A percentile compares a stretch with the other conserved stretches of the same genome.
These are phyloP conservation scores for Ramicandelaber brevisporus DNA, from an alignment of 192 early-diverging fungal species.

Conservation along the genomic window DNA sequence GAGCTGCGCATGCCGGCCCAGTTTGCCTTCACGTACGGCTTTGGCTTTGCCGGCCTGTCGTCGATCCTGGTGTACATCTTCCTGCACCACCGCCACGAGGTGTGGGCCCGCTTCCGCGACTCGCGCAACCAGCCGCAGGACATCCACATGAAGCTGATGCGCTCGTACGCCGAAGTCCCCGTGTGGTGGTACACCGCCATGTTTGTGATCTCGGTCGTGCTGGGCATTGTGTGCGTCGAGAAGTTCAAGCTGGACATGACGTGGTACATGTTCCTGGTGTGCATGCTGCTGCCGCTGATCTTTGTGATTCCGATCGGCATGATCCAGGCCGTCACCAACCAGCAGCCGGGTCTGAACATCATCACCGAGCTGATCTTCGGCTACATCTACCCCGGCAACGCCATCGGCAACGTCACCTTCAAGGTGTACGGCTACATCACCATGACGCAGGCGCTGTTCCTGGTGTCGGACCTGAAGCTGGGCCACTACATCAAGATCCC, in stretches of 20 bases:
- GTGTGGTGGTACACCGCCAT: conserved; percentile 20
- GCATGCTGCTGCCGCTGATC: conserved; percentile 15
- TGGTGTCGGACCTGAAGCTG: conserved; percentile 24
- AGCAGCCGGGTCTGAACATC: conserved; percentile 32
- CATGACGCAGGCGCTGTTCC: conserved; percentile 29
- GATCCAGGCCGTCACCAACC: conserved; percentile 32
- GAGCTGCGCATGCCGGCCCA: conserved; percentile 39
- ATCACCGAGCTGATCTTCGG: conserved; percentile 45
- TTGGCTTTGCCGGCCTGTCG: conserved; percentile 39
- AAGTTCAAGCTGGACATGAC: conserved; percentile 17
- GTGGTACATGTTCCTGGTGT: conserved; percentile 31
- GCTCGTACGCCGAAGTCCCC: neutral
- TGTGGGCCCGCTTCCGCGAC: conserved; percentile 27
- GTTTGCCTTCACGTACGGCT: conserved; percentile 42
- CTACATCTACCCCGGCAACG: conserved; percentile 32
- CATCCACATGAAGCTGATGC: neutral
- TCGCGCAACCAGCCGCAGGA: conserved; percentile 18
- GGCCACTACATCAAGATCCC: conserved; percentile 42
- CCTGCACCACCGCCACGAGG: conserved; percentile 45
- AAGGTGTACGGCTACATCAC: conserved; percentile 44
- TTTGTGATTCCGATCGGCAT: conserved; percentile 42
- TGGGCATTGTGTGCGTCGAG: conserved; percentile 8
- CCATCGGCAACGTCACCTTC: conserved; percentile 44
- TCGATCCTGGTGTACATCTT: conserved; percentile 39
- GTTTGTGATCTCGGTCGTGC: conserved; percentile 13